Evolutionary conservation across 1,139 yeast species (phyloP).

Genomic region (Chernovozyma aurita): DNA sequence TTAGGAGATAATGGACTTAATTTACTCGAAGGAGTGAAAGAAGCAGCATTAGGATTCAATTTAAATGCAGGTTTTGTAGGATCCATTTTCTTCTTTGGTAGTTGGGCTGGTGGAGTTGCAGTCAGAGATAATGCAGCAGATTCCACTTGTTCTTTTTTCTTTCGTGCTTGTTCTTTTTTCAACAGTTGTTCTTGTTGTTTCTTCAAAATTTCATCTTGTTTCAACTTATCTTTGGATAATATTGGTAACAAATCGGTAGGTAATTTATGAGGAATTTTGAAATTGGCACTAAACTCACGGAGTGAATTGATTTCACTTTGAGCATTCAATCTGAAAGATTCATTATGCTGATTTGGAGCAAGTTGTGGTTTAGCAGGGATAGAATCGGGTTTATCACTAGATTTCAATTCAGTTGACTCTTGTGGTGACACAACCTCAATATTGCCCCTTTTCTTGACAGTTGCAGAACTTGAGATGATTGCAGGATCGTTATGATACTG

Average conservation of each 20-base stretch:
- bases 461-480: conserved; percentile 54
- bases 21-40: conserved; percentile 56
- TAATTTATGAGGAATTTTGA: conserved; percentile 69
- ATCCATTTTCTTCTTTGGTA: conserved; percentile 44
- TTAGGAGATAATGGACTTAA: conserved; percentile 27
- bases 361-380: conserved; percentile 32
- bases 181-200: conserved; percentile 20
- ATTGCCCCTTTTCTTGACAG: conserved; percentile 5
- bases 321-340: conserved; percentile 46
- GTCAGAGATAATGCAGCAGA: conserved; percentile 9
- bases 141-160: conserved; percentile 13
- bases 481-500: conserved; percentile 74
- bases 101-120: conserved; percentile 1
- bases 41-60: conserved; percentile 67
- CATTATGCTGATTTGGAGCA: conserved; percentile 21
- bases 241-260: conserved; percentile 78
- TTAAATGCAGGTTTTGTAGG: conserved; percentile 58
- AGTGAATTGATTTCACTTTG: conserved; percentile 75
- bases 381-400: conserved; percentile 21
- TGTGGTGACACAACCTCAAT: neutral
- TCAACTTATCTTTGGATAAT: conserved; percentile 60
- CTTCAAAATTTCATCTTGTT: conserved; percentile 56
- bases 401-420: conserved; percentile 3
- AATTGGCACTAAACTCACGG: conserved; percentile 76
- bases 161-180: conserved; percentile 16